Evolutionary conservation across 345 rosid genomes (phyloP), one percentile per base, ranked within the genome.

Genomic region (Eucalyptus marginata): DNA sequence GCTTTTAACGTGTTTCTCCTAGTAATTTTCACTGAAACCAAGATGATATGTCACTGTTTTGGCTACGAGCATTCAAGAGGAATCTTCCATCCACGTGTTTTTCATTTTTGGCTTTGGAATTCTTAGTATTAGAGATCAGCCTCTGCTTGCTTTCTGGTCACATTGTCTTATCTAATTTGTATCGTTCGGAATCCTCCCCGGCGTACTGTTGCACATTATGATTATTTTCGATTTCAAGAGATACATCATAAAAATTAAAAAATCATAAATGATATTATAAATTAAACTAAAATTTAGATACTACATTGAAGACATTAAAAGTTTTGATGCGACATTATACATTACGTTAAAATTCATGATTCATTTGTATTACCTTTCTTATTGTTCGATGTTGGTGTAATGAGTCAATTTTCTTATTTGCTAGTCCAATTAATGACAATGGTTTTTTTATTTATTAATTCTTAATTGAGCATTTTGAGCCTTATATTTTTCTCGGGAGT

Each of bases 261-360:
- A 56, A 22, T 24, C 5, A 22, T 22, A 56, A 22, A 56, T 0
- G 0, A 56, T 56, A 22, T 56, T 56, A 56, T 24, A 56, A 56
- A 56, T 56, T 56, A 56, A 24, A 56, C 1, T 56, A 56, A 56
- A 22, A 7, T 52, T 10, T 24, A 56, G 13, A 22, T 22, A 59
- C 4, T 13, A 59, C 1, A 13, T 6, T 5, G 0, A 6, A 59
- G 2, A 12, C 7, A 59, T 59, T 12, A 12, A 59, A 59, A 59
- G 0, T 5, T 27, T 59, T 27, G 7, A 29, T 2, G 27, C 4
- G 1, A 27, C 1, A 12, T 59, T 27, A 3, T 1, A 27, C 1
- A 27, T 11, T 12, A 0, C 0, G 2, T 27, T 29, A 59, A 59
- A 59, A 1, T 59, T 27, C 8, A 59, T 12, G 31, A 27, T 13